Conservation (phyloP, 2,329 filamentous ascomycete species). For the Alternaria postmessia region DNA sequence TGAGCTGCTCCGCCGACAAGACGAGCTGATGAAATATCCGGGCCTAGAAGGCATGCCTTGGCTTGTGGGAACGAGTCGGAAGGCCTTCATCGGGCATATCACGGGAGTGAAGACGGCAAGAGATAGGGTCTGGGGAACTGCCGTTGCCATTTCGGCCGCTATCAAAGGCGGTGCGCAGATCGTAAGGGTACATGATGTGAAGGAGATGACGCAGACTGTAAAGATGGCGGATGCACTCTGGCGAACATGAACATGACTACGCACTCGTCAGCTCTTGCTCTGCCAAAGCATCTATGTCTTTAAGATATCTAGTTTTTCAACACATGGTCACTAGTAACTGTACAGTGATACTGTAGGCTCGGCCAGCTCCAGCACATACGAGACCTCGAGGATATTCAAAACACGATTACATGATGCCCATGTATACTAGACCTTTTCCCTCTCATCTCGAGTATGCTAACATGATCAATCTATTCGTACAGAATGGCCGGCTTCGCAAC, state of each 20-base stretch:
- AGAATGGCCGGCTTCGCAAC: no score
- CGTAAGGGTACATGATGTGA: slow-evolving; percentile 88
- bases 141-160: slow-evolving; percentile 84
- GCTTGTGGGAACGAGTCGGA: slow-evolving; percentile 88
- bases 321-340: no score
- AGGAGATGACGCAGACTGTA: slow-evolving; percentile 83
- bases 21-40: slow-evolving; percentile 59
- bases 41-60: slow-evolving; percentile 78
- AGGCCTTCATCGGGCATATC: slow-evolving; percentile 84
- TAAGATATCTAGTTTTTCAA: no score
- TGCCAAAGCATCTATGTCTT: no score
- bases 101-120: slow-evolving; percentile 76
- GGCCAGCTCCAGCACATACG: no score
- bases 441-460: no score
- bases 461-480: no score
- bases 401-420: no score
- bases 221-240: slow-evolving; percentile 95
- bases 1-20: slow-evolving; percentile 74
- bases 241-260: slow-evolving; percentile 51
- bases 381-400: no score
- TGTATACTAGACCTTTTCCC: no score
- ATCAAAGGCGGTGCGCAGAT: slow-evolving; percentile 90
- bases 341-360: no score
- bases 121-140: slow-evolving; percentile 83
- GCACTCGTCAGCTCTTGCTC: no score